Conservation (phyloP, 2,329 filamentous ascomycete genomes). For the Neofusicoccum umdonicola region DNA sequence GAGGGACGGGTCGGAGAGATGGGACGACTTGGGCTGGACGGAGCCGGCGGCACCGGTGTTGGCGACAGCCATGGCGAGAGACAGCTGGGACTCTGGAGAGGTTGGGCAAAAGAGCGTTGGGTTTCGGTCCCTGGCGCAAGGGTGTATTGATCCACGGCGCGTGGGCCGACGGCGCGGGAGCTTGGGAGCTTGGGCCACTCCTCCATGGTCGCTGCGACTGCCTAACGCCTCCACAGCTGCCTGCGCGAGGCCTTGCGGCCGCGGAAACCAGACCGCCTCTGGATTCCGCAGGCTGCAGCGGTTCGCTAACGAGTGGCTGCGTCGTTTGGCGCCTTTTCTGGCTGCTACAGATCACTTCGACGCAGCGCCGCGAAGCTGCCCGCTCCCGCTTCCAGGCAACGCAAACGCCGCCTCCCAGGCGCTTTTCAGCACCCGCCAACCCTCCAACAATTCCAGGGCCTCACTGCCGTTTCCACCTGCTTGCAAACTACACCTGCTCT, state of each 20-base stretch:
- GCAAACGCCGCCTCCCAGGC: neutral
- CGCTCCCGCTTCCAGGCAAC: neutral
- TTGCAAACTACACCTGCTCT: neutral
- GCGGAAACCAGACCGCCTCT: too few species aligned
- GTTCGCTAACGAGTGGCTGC: too few species aligned
- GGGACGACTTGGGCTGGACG: conserved; percentile 36
- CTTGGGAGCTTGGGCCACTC: too few species aligned
- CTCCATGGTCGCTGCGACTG: neutral
- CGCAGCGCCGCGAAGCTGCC: neutral
- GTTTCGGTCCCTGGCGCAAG: too few species aligned
- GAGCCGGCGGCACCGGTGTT: neutral
- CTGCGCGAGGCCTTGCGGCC: too few species aligned
- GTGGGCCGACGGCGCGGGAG: too few species aligned
- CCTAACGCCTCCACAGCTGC: neutral
- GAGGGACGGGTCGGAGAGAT: conserved; percentile 70
- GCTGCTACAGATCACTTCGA: neutral
- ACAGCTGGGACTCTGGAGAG: neutral
- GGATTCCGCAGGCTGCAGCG: neutral
- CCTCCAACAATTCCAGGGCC: too few species aligned
- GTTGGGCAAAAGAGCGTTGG: neutral
- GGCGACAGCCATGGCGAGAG: conserved; percentile 2
- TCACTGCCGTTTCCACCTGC: neutral
- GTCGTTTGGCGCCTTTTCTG: neutral
- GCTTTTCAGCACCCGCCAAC: neutral
- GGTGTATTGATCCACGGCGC: too few species aligned